Percentiles rank a stretch among this genome's conserved stretches.
Conservation (phyloP, 495 filamentous ascomycete genomes). For the Opeltia flavorubescens region DNA sequence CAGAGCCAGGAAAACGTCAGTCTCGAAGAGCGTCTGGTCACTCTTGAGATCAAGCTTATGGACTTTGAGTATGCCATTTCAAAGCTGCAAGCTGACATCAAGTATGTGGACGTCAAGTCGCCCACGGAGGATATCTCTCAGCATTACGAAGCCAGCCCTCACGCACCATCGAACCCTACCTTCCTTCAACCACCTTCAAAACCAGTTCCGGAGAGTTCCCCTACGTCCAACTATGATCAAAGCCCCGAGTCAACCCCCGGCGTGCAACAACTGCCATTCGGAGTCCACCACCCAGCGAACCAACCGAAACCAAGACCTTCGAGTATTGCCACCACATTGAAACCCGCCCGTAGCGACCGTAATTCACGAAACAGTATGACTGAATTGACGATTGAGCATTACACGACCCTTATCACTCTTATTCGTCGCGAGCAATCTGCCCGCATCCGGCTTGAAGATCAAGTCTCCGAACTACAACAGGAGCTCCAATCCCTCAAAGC, state of each 20-base stretch:
- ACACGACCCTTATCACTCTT: slow-evolving; percentile 39
- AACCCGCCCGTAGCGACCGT: slow-evolving; percentile 7
- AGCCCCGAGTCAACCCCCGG: slow-evolving; percentile 2
- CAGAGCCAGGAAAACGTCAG: slow-evolving; percentile 32
- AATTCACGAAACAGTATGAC: slow-evolving; percentile 9
- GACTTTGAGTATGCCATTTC: slow-evolving; percentile 42
- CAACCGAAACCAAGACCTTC: slow-evolving; percentile 8
- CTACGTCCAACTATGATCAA: background rate
- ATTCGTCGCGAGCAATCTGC: slow-evolving; percentile 42
- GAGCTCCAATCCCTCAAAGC: slow-evolving; percentile 31
- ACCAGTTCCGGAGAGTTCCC: background rate
- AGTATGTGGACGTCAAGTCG: background rate
- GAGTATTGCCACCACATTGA: slow-evolving; percentile 15
- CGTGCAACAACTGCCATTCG: slow-evolving; percentile 6
- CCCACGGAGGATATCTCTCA: slow-evolving; percentile 2
- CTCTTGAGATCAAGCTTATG: slow-evolving; percentile 40
- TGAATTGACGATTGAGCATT: slow-evolving; percentile 40
- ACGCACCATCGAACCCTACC: background rate
- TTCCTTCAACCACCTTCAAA: background rate
- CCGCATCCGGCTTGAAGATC: slow-evolving; percentile 36
- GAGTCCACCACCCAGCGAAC: slow-evolving; percentile 1
- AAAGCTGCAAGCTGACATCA: slow-evolving; percentile 27
- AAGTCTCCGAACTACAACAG: slow-evolving; percentile 36
- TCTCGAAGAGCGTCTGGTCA: slow-evolving; percentile 36
- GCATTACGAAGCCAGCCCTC: slow-evolving; percentile 1